A percentile compares a stretch with the other conserved stretches of the same genome.
phyloP scores from a whole-genome alignment of 2,329 filamentous ascomycete genomes.

The Pseudopithomyces maydicus region DNA sequence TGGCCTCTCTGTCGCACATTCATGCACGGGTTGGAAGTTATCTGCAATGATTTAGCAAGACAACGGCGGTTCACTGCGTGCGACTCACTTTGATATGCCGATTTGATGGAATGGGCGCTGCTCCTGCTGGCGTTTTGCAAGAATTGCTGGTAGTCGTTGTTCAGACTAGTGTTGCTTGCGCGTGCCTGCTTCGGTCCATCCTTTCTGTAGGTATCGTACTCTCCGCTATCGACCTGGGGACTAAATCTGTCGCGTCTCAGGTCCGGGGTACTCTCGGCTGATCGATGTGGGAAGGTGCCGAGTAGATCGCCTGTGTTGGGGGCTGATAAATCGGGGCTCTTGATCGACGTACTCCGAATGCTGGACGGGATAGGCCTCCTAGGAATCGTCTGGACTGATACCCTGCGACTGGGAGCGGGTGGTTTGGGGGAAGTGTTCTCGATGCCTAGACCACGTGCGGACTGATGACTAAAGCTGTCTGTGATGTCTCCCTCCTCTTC shows the following conservation, averaged over 20 bases:
- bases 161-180: conserved; percentile 23
- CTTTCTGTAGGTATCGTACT: conserved; percentile 35
- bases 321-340: conserved; percentile 28
- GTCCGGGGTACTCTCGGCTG: conserved; percentile 38
- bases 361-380: conserved; percentile 22
- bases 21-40: conserved; percentile 41
- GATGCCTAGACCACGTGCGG: conserved; percentile 44
- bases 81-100: conserved; percentile 38
- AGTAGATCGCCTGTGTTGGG: conserved; percentile 36
- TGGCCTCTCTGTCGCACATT: conserved; percentile 44
- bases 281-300: conserved; percentile 31
- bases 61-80: background rate
- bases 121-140: conserved; percentile 28
- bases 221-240: conserved; percentile 26
- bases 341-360: conserved; percentile 23
- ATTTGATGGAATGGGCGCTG: conserved; percentile 37
- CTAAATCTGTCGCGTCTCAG: conserved; percentile 38
- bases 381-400: conserved; percentile 31
- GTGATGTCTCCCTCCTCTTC: conserved; percentile 42
- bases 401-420: conserved; percentile 9
- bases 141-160: conserved; percentile 37
- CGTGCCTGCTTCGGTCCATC: conserved; percentile 25
- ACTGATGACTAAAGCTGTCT: conserved; percentile 22
- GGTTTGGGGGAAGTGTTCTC: conserved; percentile 16
- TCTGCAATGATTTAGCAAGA: conserved; percentile 2